Percentiles rank a stretch among this genome's conserved stretches.
Conservation (phyloP, 192 early-diverging fungal species). For the Lobosporangium transversale region DNA sequence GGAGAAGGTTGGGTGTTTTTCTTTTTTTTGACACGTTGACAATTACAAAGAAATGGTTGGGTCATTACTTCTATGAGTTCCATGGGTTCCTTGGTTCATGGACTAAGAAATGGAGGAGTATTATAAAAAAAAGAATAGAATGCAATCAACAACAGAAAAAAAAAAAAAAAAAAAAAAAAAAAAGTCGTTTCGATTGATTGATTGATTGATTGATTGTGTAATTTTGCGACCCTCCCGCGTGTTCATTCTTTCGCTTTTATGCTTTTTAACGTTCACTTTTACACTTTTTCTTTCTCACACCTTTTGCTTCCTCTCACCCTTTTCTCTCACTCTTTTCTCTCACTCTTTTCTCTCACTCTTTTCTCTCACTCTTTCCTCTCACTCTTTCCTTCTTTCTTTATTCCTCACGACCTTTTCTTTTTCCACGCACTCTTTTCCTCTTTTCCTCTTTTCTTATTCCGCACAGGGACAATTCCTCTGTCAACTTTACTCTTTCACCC, state of each 20-base stretch:
- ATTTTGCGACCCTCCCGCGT: not conserved
- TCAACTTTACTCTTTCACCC: not conserved
- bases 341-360: not conserved
- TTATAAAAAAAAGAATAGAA: no score
- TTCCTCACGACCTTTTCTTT: not conserved
- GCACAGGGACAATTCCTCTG: not conserved
- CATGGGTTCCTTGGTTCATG: no score
- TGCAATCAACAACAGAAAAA: no score
- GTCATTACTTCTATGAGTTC: no score
- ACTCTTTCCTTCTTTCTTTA: not conserved
- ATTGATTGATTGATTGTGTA: not conserved
- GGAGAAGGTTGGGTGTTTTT: no score
- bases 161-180: conserved; percentile 7
- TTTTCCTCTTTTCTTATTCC: not conserved
- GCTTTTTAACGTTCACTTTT: not conserved
- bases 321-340: not conserved
- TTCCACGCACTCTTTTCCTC: not conserved
- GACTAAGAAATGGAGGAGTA: no score
- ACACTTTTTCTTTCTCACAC: not conserved
- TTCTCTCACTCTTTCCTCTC: not conserved
- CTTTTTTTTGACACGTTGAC: no score
- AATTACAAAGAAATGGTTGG: no score
- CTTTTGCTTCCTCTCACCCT: not conserved
- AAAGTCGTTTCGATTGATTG: not conserved
- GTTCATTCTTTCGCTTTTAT: not conserved